Evolutionary conservation across 2,329 filamentous ascomycete genomes (phyloP), one percentile per base, ranked within the genome.

Genomic region (Cladophialophora psammophila): DNA sequence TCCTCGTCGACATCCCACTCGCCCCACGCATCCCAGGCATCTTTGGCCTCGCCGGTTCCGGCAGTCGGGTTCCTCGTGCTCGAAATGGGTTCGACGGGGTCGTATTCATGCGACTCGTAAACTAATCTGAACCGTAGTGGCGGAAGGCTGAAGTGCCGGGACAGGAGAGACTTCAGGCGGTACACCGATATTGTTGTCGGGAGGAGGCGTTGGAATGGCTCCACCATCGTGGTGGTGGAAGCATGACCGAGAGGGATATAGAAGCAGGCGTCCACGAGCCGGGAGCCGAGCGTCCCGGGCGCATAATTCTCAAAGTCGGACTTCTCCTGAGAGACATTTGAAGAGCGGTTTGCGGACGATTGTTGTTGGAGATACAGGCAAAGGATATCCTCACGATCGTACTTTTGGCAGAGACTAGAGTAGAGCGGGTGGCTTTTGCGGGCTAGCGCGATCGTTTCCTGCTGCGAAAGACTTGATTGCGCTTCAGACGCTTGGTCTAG

Each of bases 71-170:
- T 60, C 1, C 63, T 63, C 34, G 45, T 61, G 57, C 56, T 60
- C 31, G 65, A 64, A 38, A 66, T 71, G 34, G 56, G 67, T 42
- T 85, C 85, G 0, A 93, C 88, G 0, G 92, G 92, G 77, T 97
- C 93, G 88, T 91, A 92, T 78, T 97, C 94, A 20, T 92, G 92
- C 8, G 93, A 97, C 80, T 97, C 93, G 91, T 92, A 96, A 0
- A 95, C 81, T 57, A 98, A 78, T 48, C 83, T 85, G 67, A 94
- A 80, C 50, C 80, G 80, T 69, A 92, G 82, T 0, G 93, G 91
- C 55, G 84, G 79, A 10, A 91, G 72, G 0, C 80, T 82, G 74
- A 96, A 92, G n/a, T 90, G 77, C 71, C 86, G 89, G 0, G 89
- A 90, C 0, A 92, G 90, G 8, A 96, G 83, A 0, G 92, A 91